A percentile compares a stretch with the other conserved stretches of the same genome.
Evolutionary conservation across 768 basidiomycete species (phyloP).

Genomic region (Kwoniella pini): DNA sequence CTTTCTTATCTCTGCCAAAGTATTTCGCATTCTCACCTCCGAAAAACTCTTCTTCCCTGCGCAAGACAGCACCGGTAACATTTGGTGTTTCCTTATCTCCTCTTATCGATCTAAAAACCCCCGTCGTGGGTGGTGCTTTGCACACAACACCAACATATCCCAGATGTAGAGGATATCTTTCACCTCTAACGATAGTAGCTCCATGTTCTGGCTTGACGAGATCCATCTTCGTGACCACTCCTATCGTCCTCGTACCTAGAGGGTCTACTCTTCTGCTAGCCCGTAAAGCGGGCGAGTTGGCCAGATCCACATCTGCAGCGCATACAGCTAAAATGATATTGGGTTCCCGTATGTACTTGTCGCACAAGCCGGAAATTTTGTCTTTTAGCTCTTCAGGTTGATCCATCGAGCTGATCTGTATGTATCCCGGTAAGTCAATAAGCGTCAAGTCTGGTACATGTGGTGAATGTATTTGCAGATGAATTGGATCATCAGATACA

Average conservation of each 20-base stretch:
- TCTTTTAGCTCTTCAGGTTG: conserved; percentile 93
- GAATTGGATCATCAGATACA: conserved; percentile 92
- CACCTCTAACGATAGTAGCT: conserved; percentile 75
- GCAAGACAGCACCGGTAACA: conserved; percentile 60
- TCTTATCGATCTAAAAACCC: conserved; percentile 33
- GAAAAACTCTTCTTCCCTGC: conserved; percentile 57
- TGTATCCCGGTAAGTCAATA: conserved; percentile 95
- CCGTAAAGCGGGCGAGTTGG: conserved; percentile 92
- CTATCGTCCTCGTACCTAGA: conserved; percentile 89
- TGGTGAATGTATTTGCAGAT: conserved; percentile 93
- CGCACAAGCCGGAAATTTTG: conserved; percentile 84
- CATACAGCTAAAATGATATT: conserved; percentile 99
- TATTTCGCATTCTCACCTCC: conserved; percentile 42
- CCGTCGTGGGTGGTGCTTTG: conserved; percentile 60
- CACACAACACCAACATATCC: conserved; percentile 97
- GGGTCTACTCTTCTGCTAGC: conserved; percentile 94
- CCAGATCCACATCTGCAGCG: conserved; percentile 96
- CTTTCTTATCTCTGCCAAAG: conserved; percentile 42
- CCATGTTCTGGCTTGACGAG: conserved; percentile 84
- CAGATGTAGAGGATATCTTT: conserved; percentile 93
- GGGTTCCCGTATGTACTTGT: conserved; percentile 98
- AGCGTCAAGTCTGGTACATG: conserved; percentile 95
- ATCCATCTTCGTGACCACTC: conserved; percentile 99
- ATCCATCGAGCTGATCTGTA: conserved; percentile 91
- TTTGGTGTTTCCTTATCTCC: conserved; percentile 44